phyloP scores from a whole-genome alignment of 2,329 filamentous ascomycete genomes.

The Trichoderma atrobrunneum region DNA sequence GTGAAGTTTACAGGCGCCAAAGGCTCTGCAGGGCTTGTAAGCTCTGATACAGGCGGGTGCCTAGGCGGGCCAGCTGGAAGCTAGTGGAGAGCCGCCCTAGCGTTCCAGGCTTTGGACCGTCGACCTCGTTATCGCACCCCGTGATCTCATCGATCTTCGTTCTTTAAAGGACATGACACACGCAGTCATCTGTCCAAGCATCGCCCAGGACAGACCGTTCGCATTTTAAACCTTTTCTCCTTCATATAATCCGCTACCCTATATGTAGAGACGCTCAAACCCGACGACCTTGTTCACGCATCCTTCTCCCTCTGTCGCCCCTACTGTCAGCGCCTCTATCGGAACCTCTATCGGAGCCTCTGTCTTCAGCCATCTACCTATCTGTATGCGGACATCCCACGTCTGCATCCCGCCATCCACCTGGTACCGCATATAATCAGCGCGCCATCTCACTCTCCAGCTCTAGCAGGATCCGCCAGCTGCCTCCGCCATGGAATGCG shows the following conservation, averaged over 20 bases:
- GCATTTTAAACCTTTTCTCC: not conserved
- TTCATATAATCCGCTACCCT: not conserved
- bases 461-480: not conserved
- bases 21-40: not conserved
- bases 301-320: not conserved
- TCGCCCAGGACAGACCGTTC: not conserved
- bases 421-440: not conserved
- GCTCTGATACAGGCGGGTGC: not conserved
- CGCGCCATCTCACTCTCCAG: not conserved
- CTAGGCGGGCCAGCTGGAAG: not conserved
- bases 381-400: not conserved
- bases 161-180: not conserved
- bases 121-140: constrained; percentile 13
- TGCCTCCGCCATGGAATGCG: constrained; percentile 59
- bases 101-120: not conserved
- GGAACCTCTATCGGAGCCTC: not conserved
- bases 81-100: not conserved
- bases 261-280: not conserved
- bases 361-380: not conserved
- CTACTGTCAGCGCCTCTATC: not conserved
- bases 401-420: not conserved
- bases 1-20: not conserved
- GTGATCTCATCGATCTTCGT: constrained; percentile 18
- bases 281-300: not conserved
- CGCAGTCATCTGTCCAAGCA: constrained; percentile 5